phyloP scores from a whole-genome alignment of 495 filamentous ascomycete genomes.

The Podospora anserina region DNA sequence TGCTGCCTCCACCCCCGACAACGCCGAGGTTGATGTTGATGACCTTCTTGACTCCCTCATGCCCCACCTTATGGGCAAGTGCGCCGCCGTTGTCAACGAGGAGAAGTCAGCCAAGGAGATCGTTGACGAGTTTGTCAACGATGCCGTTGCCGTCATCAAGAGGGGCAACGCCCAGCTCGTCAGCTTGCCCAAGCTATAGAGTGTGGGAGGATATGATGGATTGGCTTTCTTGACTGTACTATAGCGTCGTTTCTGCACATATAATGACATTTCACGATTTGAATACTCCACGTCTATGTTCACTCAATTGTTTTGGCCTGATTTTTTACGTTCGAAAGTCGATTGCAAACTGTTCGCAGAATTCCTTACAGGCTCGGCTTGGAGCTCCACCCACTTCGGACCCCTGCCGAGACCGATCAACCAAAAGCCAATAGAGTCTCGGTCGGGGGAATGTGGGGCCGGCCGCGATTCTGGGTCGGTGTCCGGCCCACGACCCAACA shows the following conservation, averaged over 20 bases:
- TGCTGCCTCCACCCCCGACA: constrained; percentile 53
- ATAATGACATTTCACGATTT: constrained; percentile 13
- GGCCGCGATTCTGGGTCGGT: neutral
- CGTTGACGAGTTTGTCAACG: constrained; percentile 89
- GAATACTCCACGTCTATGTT: neutral
- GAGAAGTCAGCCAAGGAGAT: constrained; percentile 89
- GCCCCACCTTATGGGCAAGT: constrained; percentile 95
- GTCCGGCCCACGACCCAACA: constrained; percentile 9
- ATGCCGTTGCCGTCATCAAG: constrained; percentile 55
- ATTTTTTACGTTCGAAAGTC: no score
- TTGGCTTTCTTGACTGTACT: neutral
- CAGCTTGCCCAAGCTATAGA: constrained; percentile 17
- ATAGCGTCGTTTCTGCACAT: constrained; percentile 12
- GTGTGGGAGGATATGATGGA: neutral
- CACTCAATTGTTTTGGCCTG: no score
- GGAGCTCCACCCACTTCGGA: neutral
- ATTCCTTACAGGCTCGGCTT: neutral
- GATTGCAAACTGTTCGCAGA: neutral
- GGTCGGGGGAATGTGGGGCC: constrained; percentile 10
- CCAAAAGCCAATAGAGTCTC: neutral
- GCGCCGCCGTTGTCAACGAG: constrained; percentile 88
- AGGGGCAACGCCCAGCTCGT: constrained; percentile 23
- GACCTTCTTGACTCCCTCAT: constrained; percentile 88
- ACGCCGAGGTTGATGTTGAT: constrained; percentile 51
- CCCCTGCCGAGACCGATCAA: neutral